These are phyloP conservation scores for Aspergillus sclerotialis DNA, from an alignment of 2,329 filamentous ascomycete species.

Conservation along the genomic window DNA sequence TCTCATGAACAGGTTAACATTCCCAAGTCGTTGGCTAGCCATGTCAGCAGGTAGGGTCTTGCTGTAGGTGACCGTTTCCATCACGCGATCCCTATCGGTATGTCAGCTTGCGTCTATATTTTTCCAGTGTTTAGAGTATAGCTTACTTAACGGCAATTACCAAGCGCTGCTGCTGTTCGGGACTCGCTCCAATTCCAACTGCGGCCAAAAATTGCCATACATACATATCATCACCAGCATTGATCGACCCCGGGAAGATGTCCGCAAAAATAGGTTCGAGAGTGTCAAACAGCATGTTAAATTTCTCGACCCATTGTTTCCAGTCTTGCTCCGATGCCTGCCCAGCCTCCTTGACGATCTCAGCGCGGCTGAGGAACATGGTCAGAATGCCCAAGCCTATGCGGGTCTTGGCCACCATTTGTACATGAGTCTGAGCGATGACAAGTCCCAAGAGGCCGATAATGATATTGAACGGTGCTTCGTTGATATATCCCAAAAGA, in stretches of 20 bases:
- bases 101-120: slow-evolving; percentile 10
- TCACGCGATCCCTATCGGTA: slow-evolving; percentile 66
- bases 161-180: slow-evolving; percentile 89
- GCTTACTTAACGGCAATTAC: slow-evolving; percentile 83
- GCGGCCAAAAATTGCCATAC: slow-evolving; percentile 97
- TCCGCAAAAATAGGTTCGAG: slow-evolving; percentile 76
- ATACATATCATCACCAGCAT: slow-evolving; percentile 85
- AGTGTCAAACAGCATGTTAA: slow-evolving; percentile 79
- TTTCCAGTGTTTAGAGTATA: not conserved
- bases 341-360: slow-evolving; percentile 80
- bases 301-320: slow-evolving; percentile 76
- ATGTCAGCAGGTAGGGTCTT: slow-evolving; percentile 86
- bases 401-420: slow-evolving; percentile 75
- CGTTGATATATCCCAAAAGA: slow-evolving; percentile 81
- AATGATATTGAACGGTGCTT: slow-evolving; percentile 84
- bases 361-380: slow-evolving; percentile 87
- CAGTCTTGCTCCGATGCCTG: slow-evolving; percentile 64
- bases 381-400: slow-evolving; percentile 86
- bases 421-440: slow-evolving; percentile 72
- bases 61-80: slow-evolving; percentile 83
- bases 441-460: slow-evolving; percentile 83
- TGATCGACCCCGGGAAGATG: slow-evolving; percentile 88
- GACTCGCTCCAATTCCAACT: slow-evolving; percentile 85
- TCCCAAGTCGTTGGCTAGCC: slow-evolving; percentile 73
- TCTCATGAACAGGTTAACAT: slow-evolving; percentile 97